Evolutionary conservation across 371 early-diverging fungal genomes (phyloP), one percentile per base, ranked within the genome.

Genomic region (Mucor sp.): DNA sequence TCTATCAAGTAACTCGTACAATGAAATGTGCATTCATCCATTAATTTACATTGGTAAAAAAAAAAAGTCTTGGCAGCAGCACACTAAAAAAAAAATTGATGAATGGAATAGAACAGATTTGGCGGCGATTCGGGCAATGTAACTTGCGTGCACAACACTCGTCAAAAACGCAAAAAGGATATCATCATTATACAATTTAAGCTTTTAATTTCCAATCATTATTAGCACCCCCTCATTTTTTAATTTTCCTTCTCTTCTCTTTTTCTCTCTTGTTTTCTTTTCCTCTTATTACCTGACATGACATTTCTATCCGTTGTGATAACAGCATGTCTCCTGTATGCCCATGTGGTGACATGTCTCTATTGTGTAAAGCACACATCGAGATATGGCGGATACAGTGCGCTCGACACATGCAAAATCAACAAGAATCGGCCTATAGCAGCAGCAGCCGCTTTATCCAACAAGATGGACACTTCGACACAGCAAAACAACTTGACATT

Each of bases 61-160:
- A 63, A 58, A 68, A 69, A 63, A 55, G 67, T 66, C 67, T 66
- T 67, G 67, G 67, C 67, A 67, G 67, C 67, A 67, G 67, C 47
- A 57, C 39, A 48, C 62, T 67, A 67, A 57, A n/a, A n/a, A 56
- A 55, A 43, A 43, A 19, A 47, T 47, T 19, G 21, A 21, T 47
- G 19, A 47, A 41, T 41, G 17, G 14, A 41, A 41, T 41, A 41
- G 41, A 47, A 47, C 21, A 21, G 47, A 47, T 47, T n/a, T 47
- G 8, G 47, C 47, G 47, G 47, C 21, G 47, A 47, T 47, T 47
- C 47, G 47, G 47, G 47, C 47, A 7, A 56, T 63, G 63, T 62
- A 60, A 63, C 60, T 55, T 28, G 50, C 19, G 4, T 25, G 50
- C 11, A 19, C 23, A 17, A 30, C 30, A 30, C 37, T 35, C 37